Percentiles rank a stretch among this genome's conserved stretches.
These are phyloP conservation scores for Fusarium sp. DNA, from an alignment of 2,329 filamentous ascomycete genomes.

Conservation along the genomic window DNA sequence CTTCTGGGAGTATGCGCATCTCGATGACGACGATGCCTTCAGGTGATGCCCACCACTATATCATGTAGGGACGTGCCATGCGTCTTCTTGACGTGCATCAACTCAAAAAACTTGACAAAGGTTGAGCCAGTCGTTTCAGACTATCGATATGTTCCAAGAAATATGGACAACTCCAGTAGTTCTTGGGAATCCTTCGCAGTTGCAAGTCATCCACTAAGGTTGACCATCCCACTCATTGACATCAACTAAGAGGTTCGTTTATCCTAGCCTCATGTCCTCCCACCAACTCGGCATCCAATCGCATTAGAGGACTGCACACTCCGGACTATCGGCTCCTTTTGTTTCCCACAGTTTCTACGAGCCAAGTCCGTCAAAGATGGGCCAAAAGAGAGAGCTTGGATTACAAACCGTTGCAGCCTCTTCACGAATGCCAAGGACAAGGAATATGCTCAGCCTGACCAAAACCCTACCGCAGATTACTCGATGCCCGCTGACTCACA, in stretches of 20 bases:
- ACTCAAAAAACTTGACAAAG: slow-evolving; percentile 18
- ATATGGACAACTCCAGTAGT: not conserved
- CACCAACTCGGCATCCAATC: slow-evolving; percentile 33
- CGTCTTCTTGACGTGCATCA: slow-evolving; percentile 2
- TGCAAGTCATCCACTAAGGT: slow-evolving; percentile 6
- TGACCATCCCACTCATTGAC: slow-evolving; percentile 11
- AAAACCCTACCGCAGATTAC: slow-evolving; percentile 17
- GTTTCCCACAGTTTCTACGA: not conserved
- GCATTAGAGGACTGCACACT: slow-evolving; percentile 10
- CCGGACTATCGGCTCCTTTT: slow-evolving; percentile 26
- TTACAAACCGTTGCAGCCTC: not conserved
- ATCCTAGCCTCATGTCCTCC: slow-evolving; percentile 12
- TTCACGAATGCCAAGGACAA: slow-evolving; percentile 3
- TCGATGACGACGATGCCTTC: slow-evolving; percentile 20
- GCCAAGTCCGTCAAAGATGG: slow-evolving; percentile 1
- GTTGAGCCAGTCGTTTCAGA: slow-evolving; percentile 14
- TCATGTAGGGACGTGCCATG: slow-evolving; percentile 1
- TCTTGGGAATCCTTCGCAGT: not conserved
- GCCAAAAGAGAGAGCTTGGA: not conserved
- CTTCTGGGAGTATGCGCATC: slow-evolving; percentile 3
- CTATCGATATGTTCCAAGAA: slow-evolving; percentile 7
- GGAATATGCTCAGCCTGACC: slow-evolving; percentile 2
- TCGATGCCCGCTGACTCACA: not conserved
- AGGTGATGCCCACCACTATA: not conserved
- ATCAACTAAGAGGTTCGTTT: slow-evolving; percentile 14